phyloP scores from a whole-genome alignment of 176 grass and related monocot species.

The Neostapfia colusana region DNA sequence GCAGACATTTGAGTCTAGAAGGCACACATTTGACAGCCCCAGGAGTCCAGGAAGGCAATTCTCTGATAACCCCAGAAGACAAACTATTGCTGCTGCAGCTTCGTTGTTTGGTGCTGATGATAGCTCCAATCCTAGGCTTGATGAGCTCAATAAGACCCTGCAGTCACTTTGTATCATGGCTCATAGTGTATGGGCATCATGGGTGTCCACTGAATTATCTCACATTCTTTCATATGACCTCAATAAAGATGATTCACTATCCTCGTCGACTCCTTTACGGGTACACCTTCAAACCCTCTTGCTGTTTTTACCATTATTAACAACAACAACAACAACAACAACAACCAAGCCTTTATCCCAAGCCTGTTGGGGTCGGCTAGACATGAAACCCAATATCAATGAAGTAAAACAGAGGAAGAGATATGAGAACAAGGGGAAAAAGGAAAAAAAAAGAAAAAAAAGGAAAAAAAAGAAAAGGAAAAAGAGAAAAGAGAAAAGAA shows the following conservation, averaged over 20 bases:
- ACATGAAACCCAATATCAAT: too few relatives aligned
- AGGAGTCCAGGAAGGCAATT: conserved; percentile 66
- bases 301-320: conserved; percentile 2
- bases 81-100: conserved; percentile 78
- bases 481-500: too few relatives aligned
- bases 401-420: too few relatives aligned
- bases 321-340: too few relatives aligned
- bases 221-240: conserved; percentile 74
- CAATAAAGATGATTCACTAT: conserved; percentile 83
- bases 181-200: conserved; percentile 82
- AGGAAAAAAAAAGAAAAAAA: too few relatives aligned
- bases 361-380: too few relatives aligned
- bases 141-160: conserved; percentile 82
- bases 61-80: conserved; percentile 66
- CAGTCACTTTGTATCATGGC: conserved; percentile 69
- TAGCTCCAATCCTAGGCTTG: conserved; percentile 68
- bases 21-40: conserved; percentile 69
- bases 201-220: conserved; percentile 80
- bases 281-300: conserved; percentile 39
- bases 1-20: conserved; percentile 71
- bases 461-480: too few relatives aligned
- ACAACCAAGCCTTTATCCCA: too few relatives aligned
- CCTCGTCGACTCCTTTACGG: conserved; percentile 70
- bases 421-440: too few relatives aligned
- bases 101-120: conserved; percentile 82